These are phyloP conservation scores for Suhomyces kilbournensis DNA, from an alignment of 805 yeast genomes.

Conservation along the genomic window DNA sequence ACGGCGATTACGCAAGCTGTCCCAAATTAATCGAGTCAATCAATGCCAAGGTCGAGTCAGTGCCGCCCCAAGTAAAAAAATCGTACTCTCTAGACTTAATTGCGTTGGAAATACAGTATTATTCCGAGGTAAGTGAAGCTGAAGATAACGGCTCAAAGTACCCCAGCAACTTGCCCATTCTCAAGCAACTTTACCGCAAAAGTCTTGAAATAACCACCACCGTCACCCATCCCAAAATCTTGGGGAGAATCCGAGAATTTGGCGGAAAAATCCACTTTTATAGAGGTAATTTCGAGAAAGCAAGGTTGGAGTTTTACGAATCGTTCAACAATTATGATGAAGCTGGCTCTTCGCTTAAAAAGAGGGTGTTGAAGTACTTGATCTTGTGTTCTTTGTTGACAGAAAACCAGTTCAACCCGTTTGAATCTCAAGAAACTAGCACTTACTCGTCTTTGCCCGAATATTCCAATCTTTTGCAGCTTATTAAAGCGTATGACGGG, in stretches of 20 bases:
- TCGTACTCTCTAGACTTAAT: slow-evolving; percentile 58
- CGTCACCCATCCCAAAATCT: slow-evolving; percentile 70
- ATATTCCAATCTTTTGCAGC: slow-evolving; percentile 23
- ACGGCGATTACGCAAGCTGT: slow-evolving; percentile 32
- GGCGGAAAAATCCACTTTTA: slow-evolving; percentile 69
- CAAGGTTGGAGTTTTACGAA: slow-evolving; percentile 59
- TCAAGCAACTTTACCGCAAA: slow-evolving; percentile 49
- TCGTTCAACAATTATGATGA: slow-evolving; percentile 45
- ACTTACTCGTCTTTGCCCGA: slow-evolving; percentile 41
- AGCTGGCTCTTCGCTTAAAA: slow-evolving; percentile 46
- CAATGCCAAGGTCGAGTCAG: slow-evolving; percentile 33
- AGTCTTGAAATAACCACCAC: slow-evolving; percentile 48
- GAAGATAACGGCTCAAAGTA: background rate
- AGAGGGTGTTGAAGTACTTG: slow-evolving; percentile 56
- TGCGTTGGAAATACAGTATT: slow-evolving; percentile 61
- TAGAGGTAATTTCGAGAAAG: slow-evolving; percentile 55
- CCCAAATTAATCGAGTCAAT: slow-evolving; percentile 31
- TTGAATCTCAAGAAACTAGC: slow-evolving; percentile 68
- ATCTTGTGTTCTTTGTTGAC: slow-evolving; percentile 59
- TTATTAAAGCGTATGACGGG: slow-evolving; percentile 31
- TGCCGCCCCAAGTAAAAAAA: slow-evolving; percentile 45
- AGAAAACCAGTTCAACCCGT: slow-evolving; percentile 67
- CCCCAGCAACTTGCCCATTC: slow-evolving; percentile 31
- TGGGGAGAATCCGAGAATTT: slow-evolving; percentile 74
- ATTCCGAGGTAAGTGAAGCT: slow-evolving; percentile 21